Evolutionary conservation across 495 filamentous ascomycete species (phyloP).

Genomic region (Rhypophila decipiens): DNA sequence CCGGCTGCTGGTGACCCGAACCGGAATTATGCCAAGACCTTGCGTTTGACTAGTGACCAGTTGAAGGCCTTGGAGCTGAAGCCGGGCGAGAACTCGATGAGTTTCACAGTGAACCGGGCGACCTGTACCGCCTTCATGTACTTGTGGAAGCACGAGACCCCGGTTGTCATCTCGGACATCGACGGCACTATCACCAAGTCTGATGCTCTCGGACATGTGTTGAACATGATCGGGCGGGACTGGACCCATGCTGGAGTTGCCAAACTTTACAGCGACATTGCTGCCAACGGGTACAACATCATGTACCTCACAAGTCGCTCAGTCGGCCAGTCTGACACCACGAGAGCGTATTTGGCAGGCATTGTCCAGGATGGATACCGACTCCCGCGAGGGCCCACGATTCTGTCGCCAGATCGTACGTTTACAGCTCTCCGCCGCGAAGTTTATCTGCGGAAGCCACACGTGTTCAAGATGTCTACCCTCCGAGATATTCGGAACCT

Average conservation of each 20-base stretch:
- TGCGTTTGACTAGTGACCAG: slow-evolving; percentile 94
- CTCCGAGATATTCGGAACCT: slow-evolving; percentile 86
- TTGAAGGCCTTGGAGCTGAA: slow-evolving; percentile 81
- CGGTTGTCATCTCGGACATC: slow-evolving; percentile 96
- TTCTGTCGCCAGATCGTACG: slow-evolving; percentile 90
- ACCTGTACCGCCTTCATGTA: slow-evolving; percentile 91
- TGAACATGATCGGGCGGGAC: slow-evolving; percentile 96
- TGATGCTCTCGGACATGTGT: slow-evolving; percentile 91
- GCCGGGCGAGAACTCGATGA: slow-evolving; percentile 80
- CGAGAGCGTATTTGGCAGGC: slow-evolving; percentile 82
- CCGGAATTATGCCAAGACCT: slow-evolving; percentile 90
- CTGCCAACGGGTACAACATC: slow-evolving; percentile 94
- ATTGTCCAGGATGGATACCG: slow-evolving; percentile 82
- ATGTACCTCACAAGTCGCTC: slow-evolving; percentile 95
- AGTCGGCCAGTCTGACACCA: slow-evolving; percentile 89
- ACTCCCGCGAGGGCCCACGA: slow-evolving; percentile 84
- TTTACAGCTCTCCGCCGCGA: slow-evolving; percentile 93
- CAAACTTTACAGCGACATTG: slow-evolving; percentile 94
- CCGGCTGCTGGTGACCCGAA: slow-evolving; percentile 57
- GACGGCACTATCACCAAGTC: slow-evolving; percentile 99
- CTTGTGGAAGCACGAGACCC: slow-evolving; percentile 80
- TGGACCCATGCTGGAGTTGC: slow-evolving; percentile 97
- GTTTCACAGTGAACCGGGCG: slow-evolving; percentile 91
- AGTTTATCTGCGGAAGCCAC: slow-evolving; percentile 91
- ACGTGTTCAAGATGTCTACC: slow-evolving; percentile 99